These are phyloP conservation scores for Diaporthe citri DNA, from an alignment of 2,329 filamentous ascomycete genomes.

Conservation along the genomic window DNA sequence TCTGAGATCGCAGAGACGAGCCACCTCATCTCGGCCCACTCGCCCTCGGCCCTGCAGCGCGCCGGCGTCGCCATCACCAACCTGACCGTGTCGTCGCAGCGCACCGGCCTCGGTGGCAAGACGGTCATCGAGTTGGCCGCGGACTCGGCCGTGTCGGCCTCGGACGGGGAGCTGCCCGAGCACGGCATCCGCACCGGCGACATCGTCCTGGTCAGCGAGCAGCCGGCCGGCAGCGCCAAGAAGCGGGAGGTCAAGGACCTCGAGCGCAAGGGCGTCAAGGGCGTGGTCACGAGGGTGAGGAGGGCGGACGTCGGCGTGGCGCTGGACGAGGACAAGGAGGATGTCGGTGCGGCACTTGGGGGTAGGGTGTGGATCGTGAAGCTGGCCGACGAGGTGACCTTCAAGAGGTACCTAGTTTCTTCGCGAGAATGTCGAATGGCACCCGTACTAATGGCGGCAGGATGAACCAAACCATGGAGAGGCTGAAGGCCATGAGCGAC, in stretches of 20 bases:
- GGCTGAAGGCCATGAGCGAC: slow-evolving; percentile 68
- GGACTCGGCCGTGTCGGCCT: slow-evolving; percentile 66
- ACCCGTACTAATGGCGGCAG: slow-evolving; percentile 49
- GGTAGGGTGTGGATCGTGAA: slow-evolving; percentile 74
- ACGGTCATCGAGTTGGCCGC: slow-evolving; percentile 83
- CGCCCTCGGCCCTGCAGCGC: slow-evolving; percentile 77
- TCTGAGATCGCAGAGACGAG: slow-evolving; percentile 80
- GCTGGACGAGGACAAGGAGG: slow-evolving; percentile 73
- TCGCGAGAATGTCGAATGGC: neutral
- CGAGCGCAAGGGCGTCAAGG: slow-evolving; percentile 75
- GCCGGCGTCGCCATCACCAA: slow-evolving; percentile 85
- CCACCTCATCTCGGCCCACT: slow-evolving; percentile 74
- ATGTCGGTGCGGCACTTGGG: slow-evolving; percentile 56
- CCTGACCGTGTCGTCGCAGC: slow-evolving; percentile 78
- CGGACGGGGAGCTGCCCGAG: slow-evolving; percentile 71
- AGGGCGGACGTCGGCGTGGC: slow-evolving; percentile 73
- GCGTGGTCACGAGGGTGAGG: slow-evolving; percentile 77
- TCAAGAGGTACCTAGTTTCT: slow-evolving; percentile 60
- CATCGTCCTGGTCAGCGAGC: slow-evolving; percentile 81
- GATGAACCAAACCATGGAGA: slow-evolving; percentile 74
- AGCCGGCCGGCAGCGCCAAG: slow-evolving; percentile 78
- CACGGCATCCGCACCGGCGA: slow-evolving; percentile 83
- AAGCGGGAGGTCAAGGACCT: slow-evolving; percentile 80
- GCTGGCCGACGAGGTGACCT: slow-evolving; percentile 77
- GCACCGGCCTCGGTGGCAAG: slow-evolving; percentile 92